Evolutionary conservation across 352 stramenopile species (phyloP).

Genomic region (Phytophthora tubulina): DNA sequence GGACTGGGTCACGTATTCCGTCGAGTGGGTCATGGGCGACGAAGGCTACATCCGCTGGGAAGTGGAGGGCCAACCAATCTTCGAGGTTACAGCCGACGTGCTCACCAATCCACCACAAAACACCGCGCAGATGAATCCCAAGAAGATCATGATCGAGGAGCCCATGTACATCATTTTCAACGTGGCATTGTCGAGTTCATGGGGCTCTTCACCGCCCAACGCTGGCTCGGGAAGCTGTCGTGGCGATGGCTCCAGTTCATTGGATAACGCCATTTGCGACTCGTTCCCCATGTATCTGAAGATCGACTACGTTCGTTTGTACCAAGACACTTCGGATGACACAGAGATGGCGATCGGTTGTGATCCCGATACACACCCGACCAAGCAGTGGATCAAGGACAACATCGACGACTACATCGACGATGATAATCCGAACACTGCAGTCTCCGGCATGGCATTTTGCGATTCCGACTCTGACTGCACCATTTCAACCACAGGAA

Average conservation of each 20-base stretch:
- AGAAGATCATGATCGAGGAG: constrained; percentile 73
- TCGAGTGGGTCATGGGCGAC: constrained; percentile 13
- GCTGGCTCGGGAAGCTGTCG: no score
- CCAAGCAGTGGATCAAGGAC: constrained; percentile 1
- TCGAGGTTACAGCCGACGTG: constrained; percentile 3
- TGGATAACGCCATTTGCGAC: no score
- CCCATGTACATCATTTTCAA: constrained; percentile 83
- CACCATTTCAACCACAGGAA: constrained; percentile 26
- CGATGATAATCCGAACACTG: constrained; percentile 22
- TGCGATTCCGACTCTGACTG: constrained; percentile 32
- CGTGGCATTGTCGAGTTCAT: constrained; percentile 52
- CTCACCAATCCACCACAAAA: constrained; percentile 51
- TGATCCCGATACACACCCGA: constrained; percentile 39
- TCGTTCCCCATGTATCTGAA: constrained; percentile 60
- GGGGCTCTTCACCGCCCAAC: constrained; percentile 38
- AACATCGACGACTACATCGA: constrained; percentile 27
- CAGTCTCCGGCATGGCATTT: neutral
- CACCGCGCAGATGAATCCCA: constrained; percentile 50
- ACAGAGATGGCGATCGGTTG: constrained; percentile 54
- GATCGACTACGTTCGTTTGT: constrained; percentile 36
- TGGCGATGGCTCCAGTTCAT: no score
- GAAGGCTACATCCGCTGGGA: constrained; percentile 3
- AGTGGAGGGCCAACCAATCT: neutral
- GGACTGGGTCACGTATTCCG: constrained; percentile 19
- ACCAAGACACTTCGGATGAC: constrained; percentile 38